Conservation (phyloP, 139 green algal species). For the Closterium sp. region DNA sequence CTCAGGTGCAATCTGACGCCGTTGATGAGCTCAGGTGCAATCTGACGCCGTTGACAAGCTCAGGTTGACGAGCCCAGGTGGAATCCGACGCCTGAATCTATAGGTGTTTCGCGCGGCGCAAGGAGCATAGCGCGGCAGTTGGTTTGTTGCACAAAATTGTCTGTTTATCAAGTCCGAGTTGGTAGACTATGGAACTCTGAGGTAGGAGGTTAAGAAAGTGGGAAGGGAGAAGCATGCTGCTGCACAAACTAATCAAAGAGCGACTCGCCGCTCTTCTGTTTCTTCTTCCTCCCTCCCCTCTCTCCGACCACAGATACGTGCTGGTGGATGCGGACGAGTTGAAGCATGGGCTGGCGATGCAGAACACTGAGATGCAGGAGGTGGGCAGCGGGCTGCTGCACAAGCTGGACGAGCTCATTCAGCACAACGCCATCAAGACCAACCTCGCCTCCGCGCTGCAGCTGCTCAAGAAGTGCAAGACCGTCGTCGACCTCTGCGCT, state of each 20-base stretch:
- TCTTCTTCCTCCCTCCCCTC: too few relatives aligned
- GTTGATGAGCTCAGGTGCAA: neutral
- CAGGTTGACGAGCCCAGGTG: too few relatives aligned
- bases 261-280: too few relatives aligned
- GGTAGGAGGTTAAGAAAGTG: too few relatives aligned
- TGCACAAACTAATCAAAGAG: too few relatives aligned
- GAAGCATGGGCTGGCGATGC: slow-evolving; percentile 30
- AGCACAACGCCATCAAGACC: slow-evolving; percentile 33
- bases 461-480: slow-evolving; percentile 33
- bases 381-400: slow-evolving; percentile 34
- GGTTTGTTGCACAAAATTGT: too few relatives aligned
- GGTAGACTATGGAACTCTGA: too few relatives aligned
- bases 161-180: too few relatives aligned
- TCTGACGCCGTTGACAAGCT: too few relatives aligned
- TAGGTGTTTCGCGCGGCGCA: neutral
- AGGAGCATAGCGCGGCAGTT: too few relatives aligned
- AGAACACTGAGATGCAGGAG: slow-evolving; percentile 50
- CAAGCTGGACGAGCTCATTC: slow-evolving; percentile 46
- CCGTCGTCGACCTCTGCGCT: slow-evolving; percentile 42
- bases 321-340: slow-evolving; percentile 43
- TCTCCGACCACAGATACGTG: slow-evolving; percentile 19
- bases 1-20: neutral
- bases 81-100: neutral
- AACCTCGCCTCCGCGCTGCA: slow-evolving; percentile 36
- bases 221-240: too few relatives aligned